Evolutionary conservation across 805 yeast species (phyloP).

Genomic region (Candida ovalis): DNA sequence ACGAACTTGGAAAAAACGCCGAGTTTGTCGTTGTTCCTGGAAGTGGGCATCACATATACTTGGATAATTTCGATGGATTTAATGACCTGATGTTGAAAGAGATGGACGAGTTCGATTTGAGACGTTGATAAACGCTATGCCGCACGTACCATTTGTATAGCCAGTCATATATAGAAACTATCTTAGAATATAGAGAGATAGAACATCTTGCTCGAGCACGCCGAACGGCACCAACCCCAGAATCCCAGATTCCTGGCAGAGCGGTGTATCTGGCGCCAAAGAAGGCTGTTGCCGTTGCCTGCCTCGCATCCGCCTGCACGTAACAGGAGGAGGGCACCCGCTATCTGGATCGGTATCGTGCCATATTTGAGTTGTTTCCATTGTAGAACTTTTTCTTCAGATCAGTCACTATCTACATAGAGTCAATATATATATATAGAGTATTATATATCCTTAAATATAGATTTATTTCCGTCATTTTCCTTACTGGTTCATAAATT

Average conservation of each 20-base stretch:
- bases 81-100: conserved; percentile 48
- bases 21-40: conserved; percentile 37
- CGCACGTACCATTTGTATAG: too few species aligned
- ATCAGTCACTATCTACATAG: too few species aligned
- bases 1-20: conserved; percentile 22
- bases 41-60: conserved; percentile 77
- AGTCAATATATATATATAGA: neutral
- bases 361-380: neutral
- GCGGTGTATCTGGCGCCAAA: too few species aligned
- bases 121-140: neutral
- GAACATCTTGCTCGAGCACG: too few species aligned
- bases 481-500: too few species aligned
- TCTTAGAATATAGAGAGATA: too few species aligned
- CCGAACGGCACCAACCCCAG: neutral
- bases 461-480: too few species aligned
- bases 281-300: neutral
- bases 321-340: neutral
- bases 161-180: too few species aligned
- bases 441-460: neutral
- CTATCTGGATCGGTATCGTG: neutral
- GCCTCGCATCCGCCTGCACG: neutral
- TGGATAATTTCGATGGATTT: conserved; percentile 58
- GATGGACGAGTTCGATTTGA: conserved; percentile 37
- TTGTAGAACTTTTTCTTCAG: too few species aligned
- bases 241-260: too few species aligned